Base-by-base conservation (phyloP, 2,329 filamentous ascomycete species). In the Aurifilum marmelostoma region DNA sequence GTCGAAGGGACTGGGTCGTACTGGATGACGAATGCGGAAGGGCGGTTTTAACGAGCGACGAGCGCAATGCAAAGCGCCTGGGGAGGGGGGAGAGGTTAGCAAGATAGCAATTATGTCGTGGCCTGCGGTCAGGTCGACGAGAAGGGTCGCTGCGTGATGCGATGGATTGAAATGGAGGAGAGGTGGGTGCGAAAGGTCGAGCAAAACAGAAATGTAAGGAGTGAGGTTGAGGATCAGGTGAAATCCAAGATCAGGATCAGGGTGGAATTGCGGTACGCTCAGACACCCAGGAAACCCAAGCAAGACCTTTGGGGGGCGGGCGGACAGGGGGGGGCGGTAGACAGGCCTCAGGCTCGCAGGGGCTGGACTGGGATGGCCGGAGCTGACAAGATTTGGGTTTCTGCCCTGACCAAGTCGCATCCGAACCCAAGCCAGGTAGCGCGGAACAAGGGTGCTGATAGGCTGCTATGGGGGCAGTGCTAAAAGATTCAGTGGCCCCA, bases 31-130 rank as follows among this genome's bases (percentile, higher is more conserved):
- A 52, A 63, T 61, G 16, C 63, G 59, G 37, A 24, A 64, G 47
- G 39, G 60, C 56, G 61, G 32, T 21, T 64, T 69, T 50, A 71
- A 71, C 69, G 69, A 71, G 69, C 68, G 69, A 69, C 69, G 69
- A 69, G 69, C 61, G 56, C 29, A 41, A 67, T 60, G 61, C 50
- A 67, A 37, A 67, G 69, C 69, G 67, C 65, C 69, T 71, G 69
- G 50, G 34, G 34, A 37, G 34, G 34, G n/a, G 34, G 34, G 37
- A 65, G 61, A 67, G 63, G 67, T 71, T 56, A 69, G 67, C 63
- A 58, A 37, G 58, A 43, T 32, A 43, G 41, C 66, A 52, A n/a
- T 43, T 60, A 59, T 24, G 69, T 52, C 67, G 34, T 27, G 24
- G 24, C 18, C 29, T 27, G 59, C 21, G 18, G 27, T 50, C 7